Evolutionary conservation across 1,284 basidiomycete genomes (phyloP), one percentile per base, ranked within the genome.

Genomic region (Salmacisia buchloeana): DNA sequence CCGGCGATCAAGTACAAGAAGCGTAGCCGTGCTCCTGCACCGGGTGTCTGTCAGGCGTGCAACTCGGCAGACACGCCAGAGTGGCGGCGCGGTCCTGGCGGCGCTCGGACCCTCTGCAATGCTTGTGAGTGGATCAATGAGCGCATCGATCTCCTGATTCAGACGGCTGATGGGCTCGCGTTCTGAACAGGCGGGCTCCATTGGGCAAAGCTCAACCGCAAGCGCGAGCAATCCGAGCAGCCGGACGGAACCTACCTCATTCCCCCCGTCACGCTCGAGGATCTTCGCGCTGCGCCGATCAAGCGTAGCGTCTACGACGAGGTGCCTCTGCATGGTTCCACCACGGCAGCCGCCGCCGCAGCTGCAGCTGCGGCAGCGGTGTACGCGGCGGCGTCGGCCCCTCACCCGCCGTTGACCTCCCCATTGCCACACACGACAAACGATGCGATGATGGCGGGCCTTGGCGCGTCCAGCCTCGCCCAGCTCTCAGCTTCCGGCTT

Each of bases 91-190:
- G 77, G 77, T 25, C 77, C 77, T 13, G 74, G 75, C 54, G 77
- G 77, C 23, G 72, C 75, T 0, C 66, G 77, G 3, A 79, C 77
- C 29, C 69, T 79, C 25, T 79, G 77, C 71, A 79, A 79, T 63
- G 77, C 77, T 3, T 79, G 77, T 59, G 34, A 59, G 54, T 58
- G 23, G 23, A 18, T 9, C 13, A 10, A 46, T 46, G 13, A 23
- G 10, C 23, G 13, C 43, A 9, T 21, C 10, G 43, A 18, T 10
- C 13, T 46, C 13, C 43, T 23, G 13, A 46, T 46, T 46, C 18
- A 10, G 13, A 18, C 43, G 13, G 13, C 43, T 46, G 13, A 46
- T 18, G 43, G 18, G 13, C 43, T 25, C 13, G 10, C 23, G 13
- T 46, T 15, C n/a, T n/a, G n/a, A n/a, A n/a, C 23, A 46, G 43